Percentiles rank a stretch among this genome's conserved stretches.
phyloP scores from a whole-genome alignment of 441 rosid species.

The Populus hybrid region DNA sequence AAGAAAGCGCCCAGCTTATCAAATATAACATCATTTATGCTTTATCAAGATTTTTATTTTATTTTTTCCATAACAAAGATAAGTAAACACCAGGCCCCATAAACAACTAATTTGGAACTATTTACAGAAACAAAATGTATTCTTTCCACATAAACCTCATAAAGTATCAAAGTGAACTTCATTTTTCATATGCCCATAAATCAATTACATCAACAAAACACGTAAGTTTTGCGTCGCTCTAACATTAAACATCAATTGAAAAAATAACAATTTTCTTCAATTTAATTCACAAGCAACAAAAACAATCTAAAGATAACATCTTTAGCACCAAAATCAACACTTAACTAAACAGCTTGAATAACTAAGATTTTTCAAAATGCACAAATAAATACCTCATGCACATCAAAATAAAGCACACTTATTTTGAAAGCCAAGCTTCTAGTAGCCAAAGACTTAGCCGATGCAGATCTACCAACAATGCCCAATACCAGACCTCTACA shows the following conservation, averaged over 20 bases:
- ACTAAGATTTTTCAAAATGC: not conserved
- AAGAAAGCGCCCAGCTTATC: not conserved
- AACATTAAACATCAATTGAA: not conserved
- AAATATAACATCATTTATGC: not conserved
- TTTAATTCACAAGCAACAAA: not conserved
- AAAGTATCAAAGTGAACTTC: not conserved
- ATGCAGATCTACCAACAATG: conserved; percentile 86
- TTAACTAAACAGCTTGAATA: not conserved
- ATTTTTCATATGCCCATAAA: not conserved
- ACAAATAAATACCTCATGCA: conserved; percentile 48
- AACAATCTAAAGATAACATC: not conserved
- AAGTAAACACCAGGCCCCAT: not conserved
- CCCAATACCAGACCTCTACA: conserved; percentile 94
- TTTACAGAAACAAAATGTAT: not conserved
- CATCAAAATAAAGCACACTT: conserved; percentile 91
- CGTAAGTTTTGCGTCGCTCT: not conserved
- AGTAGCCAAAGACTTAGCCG: conserved; percentile 75
- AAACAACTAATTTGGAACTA: not conserved
- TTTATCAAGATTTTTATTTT: not conserved
- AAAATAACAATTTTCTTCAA: not conserved
- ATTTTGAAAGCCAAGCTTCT: conserved; percentile 94
- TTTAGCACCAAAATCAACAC: not conserved
- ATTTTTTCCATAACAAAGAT: too few species aligned
- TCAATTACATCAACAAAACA: not conserved
- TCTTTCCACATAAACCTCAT: not conserved